Base-by-base conservation (phyloP, 2,329 filamentous ascomycete genomes). In the Westerdykella ornata region DNA sequence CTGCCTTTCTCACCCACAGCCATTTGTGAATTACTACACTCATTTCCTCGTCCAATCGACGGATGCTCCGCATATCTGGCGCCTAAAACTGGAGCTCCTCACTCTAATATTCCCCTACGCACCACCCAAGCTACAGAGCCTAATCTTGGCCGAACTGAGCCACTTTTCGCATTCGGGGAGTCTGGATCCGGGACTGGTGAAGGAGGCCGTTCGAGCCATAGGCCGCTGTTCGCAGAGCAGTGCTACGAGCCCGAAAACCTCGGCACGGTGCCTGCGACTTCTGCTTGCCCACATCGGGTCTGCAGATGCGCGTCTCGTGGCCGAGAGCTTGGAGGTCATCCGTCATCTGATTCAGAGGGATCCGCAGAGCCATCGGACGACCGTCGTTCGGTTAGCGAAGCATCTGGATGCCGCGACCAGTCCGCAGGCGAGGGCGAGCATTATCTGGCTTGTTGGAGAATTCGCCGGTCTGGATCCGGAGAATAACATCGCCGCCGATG, bases 401-500 rank as follows among this genome's bases (percentile, higher is more conserved):
- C 89, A 95, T 47, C 77, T 98, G 2, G 92, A 96, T 58, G 85
- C 84, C 3, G 86, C 88, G 1, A 87, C 85, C 0, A 89, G 92
- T 46, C 82, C 92, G 1, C 84, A 88, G 46, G 92, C 92, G 3
- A 78, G 92, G 51, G 92, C 92, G 3, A 95, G 87, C 37, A 96
- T 98, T 48, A 85, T 98, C 53, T 98, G 92, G 92, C 78, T 98
- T 1, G 89, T 97, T 0, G 92, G 92, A 35, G 92, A 98, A 65
- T 97, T 94, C 55, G 81, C 90, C 0, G 87, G 88, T 0, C 67
- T 84, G 2, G 80, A 88, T 42, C 78, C 82, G 8, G 82, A 89
- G 45, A 82, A 92, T 60, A 94, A 94, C 56, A 90, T 98, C 46
- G 92, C 92, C 0, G 82, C 90, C 0, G 92, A 98, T 57, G 88